Evolutionary conservation across 2,329 filamentous ascomycete species (phyloP), one percentile per base, ranked within the genome.

Genomic region (Penicillium brasilianum): DNA sequence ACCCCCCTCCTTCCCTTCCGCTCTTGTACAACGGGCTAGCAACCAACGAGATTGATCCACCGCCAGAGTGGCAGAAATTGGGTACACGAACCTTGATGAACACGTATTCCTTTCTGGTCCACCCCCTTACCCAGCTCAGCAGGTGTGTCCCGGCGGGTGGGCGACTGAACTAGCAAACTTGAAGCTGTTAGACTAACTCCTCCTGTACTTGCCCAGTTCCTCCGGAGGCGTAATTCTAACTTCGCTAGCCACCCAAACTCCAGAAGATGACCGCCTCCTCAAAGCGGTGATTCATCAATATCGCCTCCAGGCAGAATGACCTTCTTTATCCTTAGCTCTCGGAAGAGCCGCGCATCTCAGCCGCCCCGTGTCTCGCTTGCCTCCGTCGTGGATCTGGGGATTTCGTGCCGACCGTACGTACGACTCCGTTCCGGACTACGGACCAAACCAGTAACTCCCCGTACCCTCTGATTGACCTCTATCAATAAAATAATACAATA

Each of bases 71-170:
- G 58, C 52, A 57, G 53, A 62, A 57, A 34, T 52, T 41, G 41
- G 50, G 25, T 28, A 28, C 25, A 28, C 63, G 58, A 65, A 61
- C 60, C 55, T 64, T 66, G 57, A 58, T 52, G 58, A 58, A 51
- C 57, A 55, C 58, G 60, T 65, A 65, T 56, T 56, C 30, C 52
- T 32, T 30, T 9, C 9, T 30, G 44, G 22, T 48, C 56, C 55
- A 39, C 18, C 36, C 50, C 36, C 44, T 53, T 53, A 25, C 50
- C 32, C 50, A n/a, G 32, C 20, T 18, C 22, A 14, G 28, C 49
- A 36, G n/a, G 49, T 37, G 20, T 52, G 32, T 37, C 39, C 49
- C 30, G 18, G 32, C 5, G 8, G 18, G 16, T 16, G 16, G 30
- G 49, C 2, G 18, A 37, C 36, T 22, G 11, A 30, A 16, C 48